Evolutionary conservation across 805 yeast genomes (phyloP).

Genomic region (Vanderwaltozyma tropicalis): DNA sequence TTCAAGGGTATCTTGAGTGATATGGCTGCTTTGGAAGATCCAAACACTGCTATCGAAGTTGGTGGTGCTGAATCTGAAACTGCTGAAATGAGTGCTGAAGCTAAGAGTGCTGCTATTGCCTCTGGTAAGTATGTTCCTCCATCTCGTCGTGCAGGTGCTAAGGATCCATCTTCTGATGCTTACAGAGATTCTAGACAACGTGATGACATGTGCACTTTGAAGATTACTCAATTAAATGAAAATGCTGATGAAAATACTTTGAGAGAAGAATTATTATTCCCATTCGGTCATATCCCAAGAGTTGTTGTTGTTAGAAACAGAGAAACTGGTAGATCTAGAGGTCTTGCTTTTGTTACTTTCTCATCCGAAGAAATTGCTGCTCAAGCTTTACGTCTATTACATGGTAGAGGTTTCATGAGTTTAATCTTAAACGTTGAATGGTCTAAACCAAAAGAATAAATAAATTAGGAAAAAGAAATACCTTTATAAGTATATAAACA

Average conservation of each 20-base stretch:
- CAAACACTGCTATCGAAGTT: slow-evolving; percentile 21
- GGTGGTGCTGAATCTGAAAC: slow-evolving; percentile 25
- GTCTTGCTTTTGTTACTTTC: slow-evolving; percentile 89
- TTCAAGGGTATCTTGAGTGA: slow-evolving; percentile 74
- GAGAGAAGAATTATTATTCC: slow-evolving; percentile 57
- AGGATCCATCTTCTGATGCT: slow-evolving; percentile 33
- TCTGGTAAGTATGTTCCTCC: slow-evolving; percentile 51
- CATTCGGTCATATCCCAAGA: slow-evolving; percentile 60
- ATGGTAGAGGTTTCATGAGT: slow-evolving; percentile 89
- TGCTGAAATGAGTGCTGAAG: slow-evolving; percentile 25
- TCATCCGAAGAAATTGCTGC: slow-evolving; percentile 60
- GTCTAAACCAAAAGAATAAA: slow-evolving; percentile 38
- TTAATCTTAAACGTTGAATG: slow-evolving; percentile 64
- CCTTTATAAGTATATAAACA: background rate
- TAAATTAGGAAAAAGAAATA: background rate
- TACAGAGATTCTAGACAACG: slow-evolving; percentile 44
- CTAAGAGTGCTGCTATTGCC: slow-evolving; percentile 29
- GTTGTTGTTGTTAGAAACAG: slow-evolving; percentile 79
- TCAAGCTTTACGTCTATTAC: slow-evolving; percentile 59
- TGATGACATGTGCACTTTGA: slow-evolving; percentile 79
- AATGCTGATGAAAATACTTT: slow-evolving; percentile 74
- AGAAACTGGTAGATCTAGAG: slow-evolving; percentile 89
- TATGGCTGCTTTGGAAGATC: slow-evolving; percentile 33
- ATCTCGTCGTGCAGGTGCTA: slow-evolving; percentile 35
- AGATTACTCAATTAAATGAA: slow-evolving; percentile 83